These are phyloP conservation scores for Carex scoparia DNA, from an alignment of 176 grass and related monocot species.

Conservation along the genomic window DNA sequence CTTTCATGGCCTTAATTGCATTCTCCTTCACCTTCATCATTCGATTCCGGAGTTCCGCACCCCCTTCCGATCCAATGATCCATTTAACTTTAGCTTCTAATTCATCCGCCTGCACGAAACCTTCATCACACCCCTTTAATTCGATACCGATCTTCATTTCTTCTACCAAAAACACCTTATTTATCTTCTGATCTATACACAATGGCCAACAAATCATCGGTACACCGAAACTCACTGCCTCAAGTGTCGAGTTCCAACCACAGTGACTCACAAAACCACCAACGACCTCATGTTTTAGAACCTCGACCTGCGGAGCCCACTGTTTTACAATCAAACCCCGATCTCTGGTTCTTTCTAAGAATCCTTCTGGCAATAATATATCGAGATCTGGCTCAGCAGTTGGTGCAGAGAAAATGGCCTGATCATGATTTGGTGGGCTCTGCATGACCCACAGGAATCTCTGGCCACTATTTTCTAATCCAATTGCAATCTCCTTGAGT, in stretches of 20 bases:
- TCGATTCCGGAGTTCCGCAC: not conserved
- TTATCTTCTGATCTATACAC: too few species aligned
- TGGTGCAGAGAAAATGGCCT: not conserved
- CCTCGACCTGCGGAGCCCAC: too few species aligned
- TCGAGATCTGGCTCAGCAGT: not conserved
- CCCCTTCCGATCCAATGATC: constrained; percentile 29
- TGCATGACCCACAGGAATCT: constrained; percentile 40
- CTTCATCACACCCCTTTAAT: constrained; percentile 28
- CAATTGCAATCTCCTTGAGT: constrained; percentile 31
- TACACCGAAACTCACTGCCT: too few species aligned
- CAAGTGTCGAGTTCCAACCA: too few species aligned
- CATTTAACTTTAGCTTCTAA: constrained; percentile 27
- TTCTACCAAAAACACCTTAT: too few species aligned
- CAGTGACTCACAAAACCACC: too few species aligned
- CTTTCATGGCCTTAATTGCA: constrained; percentile 16
- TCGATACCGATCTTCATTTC: constrained; percentile 24
- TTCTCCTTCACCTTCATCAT: constrained; percentile 3
- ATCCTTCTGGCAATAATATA: not conserved
- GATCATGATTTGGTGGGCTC: not conserved
- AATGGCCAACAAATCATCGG: too few species aligned
- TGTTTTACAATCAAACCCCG: too few species aligned
- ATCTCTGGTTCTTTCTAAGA: too few species aligned
- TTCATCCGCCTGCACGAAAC: constrained; percentile 21
- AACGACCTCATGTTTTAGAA: too few species aligned
- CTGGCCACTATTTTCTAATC: constrained; percentile 32